Evolutionary conservation across 1,139 yeast genomes (phyloP), one percentile per base, ranked within the genome.

Genomic region (Candida sp.): DNA sequence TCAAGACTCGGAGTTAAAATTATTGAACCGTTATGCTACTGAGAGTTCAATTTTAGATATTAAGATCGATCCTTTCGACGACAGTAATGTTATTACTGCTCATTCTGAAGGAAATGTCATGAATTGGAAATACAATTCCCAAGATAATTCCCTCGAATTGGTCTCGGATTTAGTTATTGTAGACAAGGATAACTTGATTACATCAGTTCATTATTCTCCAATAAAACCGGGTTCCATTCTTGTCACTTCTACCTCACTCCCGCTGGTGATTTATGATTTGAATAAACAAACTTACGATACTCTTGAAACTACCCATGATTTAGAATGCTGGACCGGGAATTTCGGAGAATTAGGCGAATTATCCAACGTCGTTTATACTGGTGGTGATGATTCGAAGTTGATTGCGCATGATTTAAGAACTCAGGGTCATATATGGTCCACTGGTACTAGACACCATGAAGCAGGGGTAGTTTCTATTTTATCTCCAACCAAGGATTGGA

Each of bases 321-420:
- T 89, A 32, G 97, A 91, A 63, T 89, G 96, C 46, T 91, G 99
- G 99, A 87, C 87, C 4, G 88, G 89, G 4, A 78, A 81, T 1
- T 86, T 84, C 68, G 93, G 93, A 1, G 75, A 75, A 43, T 53
- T 70, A 9, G 78, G 79, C 4, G 77, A 77, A 5, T 57, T 84
- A 22, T 58, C 70, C 7, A 67, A 81, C 47, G 82, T 87, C 0
- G 73, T 89, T 0, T 86, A 82, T 55, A 82, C 96, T 1, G 99
- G 98, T 2, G 98, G 98, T 11, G 99, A 93, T 60, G 98, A 93
- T 63, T 77, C 86, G 5, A 70, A 73, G 22, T 64, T 93, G 9
- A 79, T 83, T 21, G 93, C 95, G 1, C 91, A 85, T 57, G 98
- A 90, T 60, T 45, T 77, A 9, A 68, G 97, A 39, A 63, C 75